phyloP scores from a whole-genome alignment of 371 early-diverging fungal genomes.

The Dichotomocladium elegans region DNA sequence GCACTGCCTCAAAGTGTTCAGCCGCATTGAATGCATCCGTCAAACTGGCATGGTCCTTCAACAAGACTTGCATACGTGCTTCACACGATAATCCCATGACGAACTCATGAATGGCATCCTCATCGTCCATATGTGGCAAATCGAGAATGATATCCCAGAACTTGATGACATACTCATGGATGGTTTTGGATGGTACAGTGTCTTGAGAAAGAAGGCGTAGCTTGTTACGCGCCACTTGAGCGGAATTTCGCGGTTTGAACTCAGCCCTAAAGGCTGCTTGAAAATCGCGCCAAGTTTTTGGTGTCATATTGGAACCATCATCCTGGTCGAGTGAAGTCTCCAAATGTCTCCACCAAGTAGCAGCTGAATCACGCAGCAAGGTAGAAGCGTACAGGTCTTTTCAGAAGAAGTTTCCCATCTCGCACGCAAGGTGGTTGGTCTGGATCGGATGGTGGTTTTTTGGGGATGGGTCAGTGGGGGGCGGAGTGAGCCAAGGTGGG shows the following conservation, averaged over 20 bases:
- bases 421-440: no score
- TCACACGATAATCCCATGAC: background rate
- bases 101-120: constrained; percentile 6
- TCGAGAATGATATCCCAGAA: constrained; percentile 11
- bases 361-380: background rate
- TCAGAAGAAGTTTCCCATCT: no score
- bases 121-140: constrained; percentile 5
- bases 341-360: constrained; percentile 3
- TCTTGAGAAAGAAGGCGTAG: background rate
- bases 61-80: background rate
- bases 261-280: background rate
- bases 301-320: background rate
- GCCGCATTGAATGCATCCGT: constrained; percentile 5
- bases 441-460: no score
- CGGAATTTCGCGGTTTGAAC: background rate
- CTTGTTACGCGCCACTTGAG: background rate
- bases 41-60: background rate
- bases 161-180: no score
- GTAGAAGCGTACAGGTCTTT: background rate
- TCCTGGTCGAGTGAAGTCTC: background rate
- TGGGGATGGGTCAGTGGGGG: no score
- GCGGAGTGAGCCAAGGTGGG: no score
- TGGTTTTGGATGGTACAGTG: background rate
- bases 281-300: background rate
- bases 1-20: no score